Percentiles rank a stretch among this genome's conserved stretches.
These are phyloP conservation scores for Penicillium nucicola DNA, from an alignment of 495 filamentous ascomycete genomes.

Conservation along the genomic window DNA sequence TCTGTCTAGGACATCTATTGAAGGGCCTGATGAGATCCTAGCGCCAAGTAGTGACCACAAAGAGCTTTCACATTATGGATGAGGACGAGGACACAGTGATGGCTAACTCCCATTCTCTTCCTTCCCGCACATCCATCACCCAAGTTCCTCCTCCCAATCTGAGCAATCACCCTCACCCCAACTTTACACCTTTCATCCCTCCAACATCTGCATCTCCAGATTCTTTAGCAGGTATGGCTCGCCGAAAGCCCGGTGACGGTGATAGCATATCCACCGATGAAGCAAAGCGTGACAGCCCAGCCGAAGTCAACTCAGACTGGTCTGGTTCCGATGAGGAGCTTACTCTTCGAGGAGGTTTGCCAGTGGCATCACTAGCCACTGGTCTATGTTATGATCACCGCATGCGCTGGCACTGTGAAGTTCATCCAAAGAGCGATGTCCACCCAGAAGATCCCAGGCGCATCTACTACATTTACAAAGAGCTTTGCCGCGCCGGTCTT, in stretches of 20 bases:
- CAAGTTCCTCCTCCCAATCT: conserved; percentile 12
- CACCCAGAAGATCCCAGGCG: conserved; percentile 93
- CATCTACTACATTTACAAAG: conserved; percentile 85
- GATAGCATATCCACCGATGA: conserved; percentile 19
- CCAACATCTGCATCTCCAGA: conserved; percentile 4
- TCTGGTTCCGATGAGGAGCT: conserved; percentile 38
- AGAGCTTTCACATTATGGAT: conserved; percentile 23
- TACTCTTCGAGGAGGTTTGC: conserved; percentile 23
- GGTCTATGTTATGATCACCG: conserved; percentile 86
- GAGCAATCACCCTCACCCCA: conserved; percentile 18
- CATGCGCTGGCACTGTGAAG: conserved; percentile 89
- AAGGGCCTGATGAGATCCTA: conserved; percentile 21
- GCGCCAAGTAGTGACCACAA: conserved; percentile 1
- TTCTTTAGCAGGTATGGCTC: too few relatives aligned
- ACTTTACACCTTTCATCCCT: conserved; percentile 25
- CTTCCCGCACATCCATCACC: conserved; percentile 15
- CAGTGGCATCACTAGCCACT: conserved; percentile 53
- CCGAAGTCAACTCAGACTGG: conserved; percentile 42
- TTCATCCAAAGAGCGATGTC: conserved; percentile 64
- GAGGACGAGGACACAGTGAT: conserved; percentile 42
- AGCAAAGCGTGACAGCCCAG: conserved; percentile 30
- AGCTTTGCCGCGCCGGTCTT: conserved; percentile 73
- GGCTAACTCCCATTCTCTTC: conserved; percentile 26
- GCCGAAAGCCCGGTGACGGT: conserved; percentile 21
- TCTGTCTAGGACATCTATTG: not conserved